Base-by-base conservation (phyloP, 306 rosid species). In the Quillaja saponaria region DNA sequence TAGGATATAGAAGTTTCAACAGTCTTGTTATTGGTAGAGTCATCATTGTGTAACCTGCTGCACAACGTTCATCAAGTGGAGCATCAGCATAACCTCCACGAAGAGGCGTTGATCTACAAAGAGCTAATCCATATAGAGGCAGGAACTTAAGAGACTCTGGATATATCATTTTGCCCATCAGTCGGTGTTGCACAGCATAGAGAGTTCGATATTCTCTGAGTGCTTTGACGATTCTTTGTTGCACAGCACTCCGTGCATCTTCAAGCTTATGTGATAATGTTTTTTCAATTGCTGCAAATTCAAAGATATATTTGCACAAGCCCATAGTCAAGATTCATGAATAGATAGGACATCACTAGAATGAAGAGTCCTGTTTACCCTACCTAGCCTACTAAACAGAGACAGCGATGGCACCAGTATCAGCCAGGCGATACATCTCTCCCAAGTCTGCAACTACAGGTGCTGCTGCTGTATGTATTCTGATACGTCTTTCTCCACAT, bases 401-500 rank as follows among this genome's bases (percentile, higher is more conserved):
- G 86, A 87, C 34, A 89, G n/a, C 82, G 55, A 87, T 59, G 55
- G 99, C 96, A 68, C 99, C 99, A 67, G 82, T 73, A 82, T 89
- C 99, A 74, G 95, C 99, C 74, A 78, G 80, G 48, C 99, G 88
- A 76, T 83, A 94, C 81, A 87, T 80, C 79, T 89, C 96, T 34
- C 80, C 85, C 76, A 94, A 76, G 58, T 94, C 99, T 68, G 95
- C 68, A 54, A 94, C 97, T 55, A 83, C 97, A 8, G 97, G 96
- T 31, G 81, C 91, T 44, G 96, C 99, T 66, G 87, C 86, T 15
- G 99, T 94, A 80, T 89, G 97, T 62, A 94, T 81, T 81, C 99
- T 89, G 75, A 94, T 87, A 49, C 96, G 99, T 71, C 99, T 82
- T 80, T 89, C 99, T 62, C 99, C 97, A 61, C 99, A 94, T 71